Percentiles rank a stretch among this genome's conserved stretches.
Evolutionary conservation across 345 rosid genomes (phyloP).

Genomic region (Aurinia saxatilis): DNA sequence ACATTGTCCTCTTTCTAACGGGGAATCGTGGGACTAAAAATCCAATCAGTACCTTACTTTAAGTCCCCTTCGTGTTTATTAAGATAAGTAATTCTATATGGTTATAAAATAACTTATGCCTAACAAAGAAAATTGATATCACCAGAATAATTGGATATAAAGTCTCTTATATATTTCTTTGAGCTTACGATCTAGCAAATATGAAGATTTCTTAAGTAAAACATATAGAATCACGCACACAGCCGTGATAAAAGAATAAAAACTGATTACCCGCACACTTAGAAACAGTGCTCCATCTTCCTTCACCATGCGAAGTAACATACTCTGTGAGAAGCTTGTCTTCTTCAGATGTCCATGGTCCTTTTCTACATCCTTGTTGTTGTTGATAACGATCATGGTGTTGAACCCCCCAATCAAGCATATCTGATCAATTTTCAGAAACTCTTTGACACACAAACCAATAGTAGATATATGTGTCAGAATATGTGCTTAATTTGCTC

Average conservation of each 20-base stretch:
- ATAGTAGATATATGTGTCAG: not conserved
- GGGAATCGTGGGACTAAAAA: not conserved
- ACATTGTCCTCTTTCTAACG: not conserved
- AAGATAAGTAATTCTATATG: not conserved
- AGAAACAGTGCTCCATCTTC: conserved; percentile 78
- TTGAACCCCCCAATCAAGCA: conserved; percentile 42
- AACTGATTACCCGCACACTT: conserved; percentile 45
- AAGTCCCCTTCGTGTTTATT: too few relatives aligned
- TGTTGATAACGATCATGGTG: conserved; percentile 14
- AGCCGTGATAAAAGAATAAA: too few relatives aligned
- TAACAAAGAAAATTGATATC: too few relatives aligned
- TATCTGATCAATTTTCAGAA: conserved; percentile 14
- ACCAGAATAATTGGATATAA: too few relatives aligned
- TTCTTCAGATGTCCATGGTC: conserved; percentile 88
- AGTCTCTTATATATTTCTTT: not conserved
- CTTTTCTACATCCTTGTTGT: conserved; percentile 57
- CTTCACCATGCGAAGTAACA: conserved; percentile 61
- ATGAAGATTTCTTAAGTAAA: not conserved
- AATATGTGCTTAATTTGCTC: not conserved
- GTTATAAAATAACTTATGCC: too few relatives aligned
- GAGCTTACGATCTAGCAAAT: not conserved
- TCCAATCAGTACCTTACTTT: too few relatives aligned
- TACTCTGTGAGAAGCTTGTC: conserved; percentile 55
- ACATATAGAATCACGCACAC: too few relatives aligned
- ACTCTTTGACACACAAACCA: conserved; percentile 3